Percentiles rank a stretch among this genome's conserved stretches.
These are phyloP conservation scores for Scedosporium aurantiacum DNA, from an alignment of 2,329 filamentous ascomycete species.

Conservation along the genomic window DNA sequence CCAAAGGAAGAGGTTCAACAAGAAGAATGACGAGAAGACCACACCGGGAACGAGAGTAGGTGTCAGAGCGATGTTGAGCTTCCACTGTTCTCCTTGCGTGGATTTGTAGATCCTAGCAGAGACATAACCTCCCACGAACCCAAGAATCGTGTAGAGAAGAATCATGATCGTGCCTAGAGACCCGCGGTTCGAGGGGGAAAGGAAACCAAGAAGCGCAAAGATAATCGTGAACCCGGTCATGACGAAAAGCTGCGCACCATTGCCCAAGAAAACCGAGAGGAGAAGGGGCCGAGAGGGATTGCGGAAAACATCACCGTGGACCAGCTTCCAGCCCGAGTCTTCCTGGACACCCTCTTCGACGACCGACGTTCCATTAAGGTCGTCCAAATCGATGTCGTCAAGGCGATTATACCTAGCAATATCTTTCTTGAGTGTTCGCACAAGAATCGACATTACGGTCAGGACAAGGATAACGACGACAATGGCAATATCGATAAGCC, in stretches of 20 bases:
- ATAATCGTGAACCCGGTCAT: slow-evolving; percentile 93
- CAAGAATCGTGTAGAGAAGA: slow-evolving; percentile 84
- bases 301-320: slow-evolving; percentile 95
- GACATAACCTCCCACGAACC: slow-evolving; percentile 83
- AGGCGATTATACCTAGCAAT: slow-evolving; percentile 94
- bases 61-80: slow-evolving; percentile 81
- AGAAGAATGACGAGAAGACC: slow-evolving; percentile 81
- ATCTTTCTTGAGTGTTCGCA: slow-evolving; percentile 83
- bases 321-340: slow-evolving; percentile 96
- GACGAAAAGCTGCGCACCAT: slow-evolving; percentile 90
- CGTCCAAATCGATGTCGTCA: slow-evolving; percentile 81
- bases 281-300: slow-evolving; percentile 73
- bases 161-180: slow-evolving; percentile 90
- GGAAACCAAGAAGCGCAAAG: slow-evolving; percentile 86
- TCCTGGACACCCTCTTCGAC: slow-evolving; percentile 90
- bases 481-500: slow-evolving; percentile 87
- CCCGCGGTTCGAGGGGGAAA: slow-evolving; percentile 91
- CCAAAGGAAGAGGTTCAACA: slow-evolving; percentile 94
- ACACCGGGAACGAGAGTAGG: slow-evolving; percentile 76
- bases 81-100: slow-evolving; percentile 87
- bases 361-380: slow-evolving; percentile 67
- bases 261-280: slow-evolving; percentile 79
- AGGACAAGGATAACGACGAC: slow-evolving; percentile 87
- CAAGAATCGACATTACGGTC: slow-evolving; percentile 85
- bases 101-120: slow-evolving; percentile 90